Evolutionary conservation across 140 eudicot genomes (phyloP), one percentile per base, ranked within the genome.

Genomic region (Erigeron philadelphicus): DNA sequence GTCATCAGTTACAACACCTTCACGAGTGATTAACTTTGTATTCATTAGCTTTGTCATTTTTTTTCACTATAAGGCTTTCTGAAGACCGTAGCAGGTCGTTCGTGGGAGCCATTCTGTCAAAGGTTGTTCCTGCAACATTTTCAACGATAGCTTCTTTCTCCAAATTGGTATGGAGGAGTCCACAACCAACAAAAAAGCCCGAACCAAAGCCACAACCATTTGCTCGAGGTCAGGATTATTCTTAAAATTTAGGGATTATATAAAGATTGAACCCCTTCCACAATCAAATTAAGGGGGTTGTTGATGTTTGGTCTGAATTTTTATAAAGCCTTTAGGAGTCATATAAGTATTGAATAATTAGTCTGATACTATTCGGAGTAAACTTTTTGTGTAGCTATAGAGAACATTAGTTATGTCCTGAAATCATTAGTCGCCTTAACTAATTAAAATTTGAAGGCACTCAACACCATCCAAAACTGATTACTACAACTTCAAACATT

Each of bases 111-210:
- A 87, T 93, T 64, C 80, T 93, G 68, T 89, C 98, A 21, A 89
- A 83, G 80, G 98, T 93, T 78, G 95, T 93, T 12, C 98, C 98
- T 54, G 98, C 86, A 35, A 76, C 98, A 49, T 84, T 89, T 82
- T 93, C 96, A 38, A 93, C 98, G 11, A 93, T 93, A 71, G 84
- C 90, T 13, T 93, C 98, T 45, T 74, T 93, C 61, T 83, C 96
- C 3, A 93, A 85, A 74, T 57, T 93, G 95, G 55, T 93, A 18
- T 93, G 98, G 98, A 79, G 96, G 69, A 89, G 87, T 55, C 87
- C 82, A 18, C 81, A 65, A 67, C 76, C 83, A 0, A 21, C 78
- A 60, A 93, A 85, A 67, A 93, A 77, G 71, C 84, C 93, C 12
- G 96, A 93, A 70, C 85, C 92, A 11, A 86, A 87, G 73, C 79